Evolutionary conservation across 2,329 filamentous ascomycete species (phyloP).

Genomic region (Apiospora malaysiana): DNA sequence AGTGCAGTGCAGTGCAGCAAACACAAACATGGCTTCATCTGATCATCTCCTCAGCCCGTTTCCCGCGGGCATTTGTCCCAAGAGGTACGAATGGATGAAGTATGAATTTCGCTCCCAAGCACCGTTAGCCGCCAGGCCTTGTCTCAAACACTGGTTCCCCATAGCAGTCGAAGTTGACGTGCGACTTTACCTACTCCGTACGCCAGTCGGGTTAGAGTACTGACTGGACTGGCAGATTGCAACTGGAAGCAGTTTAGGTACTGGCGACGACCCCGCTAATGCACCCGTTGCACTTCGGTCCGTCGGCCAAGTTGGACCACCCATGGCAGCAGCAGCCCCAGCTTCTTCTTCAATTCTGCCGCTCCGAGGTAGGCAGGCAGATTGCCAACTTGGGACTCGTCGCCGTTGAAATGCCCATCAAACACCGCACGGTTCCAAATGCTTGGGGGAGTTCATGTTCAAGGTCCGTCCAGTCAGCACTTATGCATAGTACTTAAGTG

Average conservation of each 20-base stretch:
- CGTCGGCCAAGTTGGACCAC: constrained; percentile 16
- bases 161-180: background rate
- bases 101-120: constrained; percentile 6
- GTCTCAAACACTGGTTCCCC: constrained; percentile 11
- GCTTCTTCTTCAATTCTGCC: background rate
- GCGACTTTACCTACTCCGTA: background rate
- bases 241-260: background rate
- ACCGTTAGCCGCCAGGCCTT: constrained; percentile 13
- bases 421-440: background rate
- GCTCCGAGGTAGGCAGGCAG: background rate
- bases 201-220: constrained; percentile 4
- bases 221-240: background rate
- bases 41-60: constrained; percentile 1
- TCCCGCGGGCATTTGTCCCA: background rate
- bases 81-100: too few species aligned
- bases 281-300: constrained; percentile 19
- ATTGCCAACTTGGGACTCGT: background rate
- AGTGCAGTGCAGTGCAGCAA: background rate
- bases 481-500: too few species aligned
- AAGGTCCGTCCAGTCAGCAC: background rate
- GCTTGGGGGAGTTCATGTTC: background rate
- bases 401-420: background rate
- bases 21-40: background rate
- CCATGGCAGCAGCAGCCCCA: background rate
- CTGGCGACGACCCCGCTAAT: constrained; percentile 20